Percentiles rank a stretch among this genome's conserved stretches.
These are phyloP conservation scores for Leccinum huronense DNA, from an alignment of 1,284 basidiomycete species.

Conservation along the genomic window DNA sequence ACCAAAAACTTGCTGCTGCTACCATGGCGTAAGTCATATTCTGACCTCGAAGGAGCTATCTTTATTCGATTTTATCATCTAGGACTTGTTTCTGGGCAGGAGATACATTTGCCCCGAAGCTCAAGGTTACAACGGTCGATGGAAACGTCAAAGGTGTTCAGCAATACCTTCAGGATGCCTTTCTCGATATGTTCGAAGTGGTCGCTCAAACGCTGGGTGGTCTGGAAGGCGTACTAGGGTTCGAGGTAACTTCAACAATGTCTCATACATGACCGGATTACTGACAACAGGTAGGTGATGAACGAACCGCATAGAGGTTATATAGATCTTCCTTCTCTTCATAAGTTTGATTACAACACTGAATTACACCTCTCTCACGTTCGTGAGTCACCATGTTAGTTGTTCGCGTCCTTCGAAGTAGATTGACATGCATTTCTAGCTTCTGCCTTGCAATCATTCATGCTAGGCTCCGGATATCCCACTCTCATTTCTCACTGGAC, in stretches of 20 bases:
- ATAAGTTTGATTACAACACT: constrained; percentile 90
- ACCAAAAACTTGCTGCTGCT: constrained; percentile 84
- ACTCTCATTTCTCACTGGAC: constrained; percentile 73
- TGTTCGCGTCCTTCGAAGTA: not conserved
- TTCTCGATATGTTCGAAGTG: constrained; percentile 74
- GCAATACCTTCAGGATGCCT: constrained; percentile 79
- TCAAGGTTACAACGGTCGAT: constrained; percentile 51
- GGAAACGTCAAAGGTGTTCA: constrained; percentile 68
- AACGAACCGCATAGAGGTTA: constrained; percentile 98
- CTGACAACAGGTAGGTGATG: constrained; percentile 62
- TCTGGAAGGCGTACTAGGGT: constrained; percentile 82
- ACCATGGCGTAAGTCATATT: constrained; percentile 74
- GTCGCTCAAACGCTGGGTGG: constrained; percentile 71
- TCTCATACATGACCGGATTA: not conserved
- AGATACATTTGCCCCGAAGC: constrained; percentile 77
- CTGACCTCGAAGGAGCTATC: constrained; percentile 5
- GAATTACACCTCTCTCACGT: constrained; percentile 87
- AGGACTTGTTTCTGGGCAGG: constrained; percentile 90
- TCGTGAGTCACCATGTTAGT: constrained; percentile 50
- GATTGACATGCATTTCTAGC: constrained; percentile 42
- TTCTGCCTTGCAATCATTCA: constrained; percentile 81
- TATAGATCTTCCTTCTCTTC: constrained; percentile 78
- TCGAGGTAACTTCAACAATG: constrained; percentile 61
- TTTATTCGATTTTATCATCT: constrained; percentile 20
- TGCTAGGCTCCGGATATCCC: constrained; percentile 77